Evolutionary conservation across 768 basidiomycete genomes (phyloP), one percentile per base, ranked within the genome.

Genomic region (Leccinum disarticulatum): DNA sequence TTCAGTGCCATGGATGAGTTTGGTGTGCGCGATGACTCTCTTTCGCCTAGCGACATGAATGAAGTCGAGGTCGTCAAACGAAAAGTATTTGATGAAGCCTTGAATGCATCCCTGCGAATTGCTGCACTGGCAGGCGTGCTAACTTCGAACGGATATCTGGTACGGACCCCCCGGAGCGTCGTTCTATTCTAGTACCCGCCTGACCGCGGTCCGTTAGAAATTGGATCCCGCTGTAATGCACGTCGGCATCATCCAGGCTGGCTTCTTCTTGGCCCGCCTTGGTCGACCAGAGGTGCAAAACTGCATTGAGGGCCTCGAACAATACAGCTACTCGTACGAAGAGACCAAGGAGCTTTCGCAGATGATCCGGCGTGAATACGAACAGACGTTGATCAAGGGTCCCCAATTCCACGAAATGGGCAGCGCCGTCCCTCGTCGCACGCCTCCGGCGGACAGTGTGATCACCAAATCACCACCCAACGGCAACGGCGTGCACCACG

Each of bases 151-250:
- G 91, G 90, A 28, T 98, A 98, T 73, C 76, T 98, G 75, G 88
- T 90, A 70, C 60, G 80, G 66, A 4, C 56, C 56, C n/a, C n/a
- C n/a, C n/a, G n/a, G n/a, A n/a, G n/a, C 10, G 8, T 9, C 9
- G 19, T 4, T 17, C 55, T 63, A 28, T 71, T 52, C 31, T 7
- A 50, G 46, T 49, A 35, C 3, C 30, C 51, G 59, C 55, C 52
- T 61, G 56, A 66, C 41, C 27, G 33, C 27, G 33, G 27, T 38
- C 55, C 41, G 49, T 47, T 65, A 90, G 86, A 83, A 86, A 70
- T 80, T 92, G 57, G 92, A 92, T 72, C 91, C 91, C 31, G 92
- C 94, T 4, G 90, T 94, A 46, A 91, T 97, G 83, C 90, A 92
- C 61, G 90, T 91, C 68, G 86, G 87, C 64, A 87, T 91, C 70